Percentiles rank a stretch among this genome's conserved stretches.
Evolutionary conservation across 1,139 yeast genomes (phyloP).

Genomic region (Blastobotrys raffinosifermentans): DNA sequence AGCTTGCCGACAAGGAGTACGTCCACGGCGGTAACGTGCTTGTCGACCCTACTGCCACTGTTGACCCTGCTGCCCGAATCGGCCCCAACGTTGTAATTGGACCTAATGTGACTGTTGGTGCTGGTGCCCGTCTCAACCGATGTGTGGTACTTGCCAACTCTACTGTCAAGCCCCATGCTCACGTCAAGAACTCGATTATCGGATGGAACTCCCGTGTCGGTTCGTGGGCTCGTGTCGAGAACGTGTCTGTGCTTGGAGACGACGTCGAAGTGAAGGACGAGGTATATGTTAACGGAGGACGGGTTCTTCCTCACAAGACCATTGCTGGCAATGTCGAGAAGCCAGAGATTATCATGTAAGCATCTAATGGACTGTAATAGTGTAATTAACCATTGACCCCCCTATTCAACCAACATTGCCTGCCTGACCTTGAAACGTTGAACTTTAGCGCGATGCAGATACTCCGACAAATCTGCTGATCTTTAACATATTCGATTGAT

Average conservation of each 20-base stretch:
- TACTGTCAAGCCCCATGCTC: conserved; percentile 92
- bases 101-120: conserved; percentile 93
- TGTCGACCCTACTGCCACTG: conserved; percentile 91
- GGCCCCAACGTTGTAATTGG: conserved; percentile 99
- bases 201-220: conserved; percentile 99
- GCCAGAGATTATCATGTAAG: conserved; percentile 93
- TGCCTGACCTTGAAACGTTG: no score
- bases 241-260: conserved; percentile 96
- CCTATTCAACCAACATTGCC: no score
- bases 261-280: conserved; percentile 98
- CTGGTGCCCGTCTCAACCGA: conserved; percentile 97
- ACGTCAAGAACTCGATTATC: conserved; percentile 95
- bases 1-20: conserved; percentile 58
- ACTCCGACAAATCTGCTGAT: no score
- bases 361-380: no score
- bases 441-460: no score
- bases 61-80: conserved; percentile 87
- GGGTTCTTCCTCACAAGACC: conserved; percentile 97
- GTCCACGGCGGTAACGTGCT: conserved; percentile 92
- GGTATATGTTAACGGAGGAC: conserved; percentile 98
- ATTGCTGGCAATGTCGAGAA: conserved; percentile 94
- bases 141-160: conserved; percentile 91
- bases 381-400: no score
- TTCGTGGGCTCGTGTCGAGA: conserved; percentile 98
- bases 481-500: no score